Conservation (phyloP, 1,139 yeast species). For the Kazachstania sp. region DNA sequence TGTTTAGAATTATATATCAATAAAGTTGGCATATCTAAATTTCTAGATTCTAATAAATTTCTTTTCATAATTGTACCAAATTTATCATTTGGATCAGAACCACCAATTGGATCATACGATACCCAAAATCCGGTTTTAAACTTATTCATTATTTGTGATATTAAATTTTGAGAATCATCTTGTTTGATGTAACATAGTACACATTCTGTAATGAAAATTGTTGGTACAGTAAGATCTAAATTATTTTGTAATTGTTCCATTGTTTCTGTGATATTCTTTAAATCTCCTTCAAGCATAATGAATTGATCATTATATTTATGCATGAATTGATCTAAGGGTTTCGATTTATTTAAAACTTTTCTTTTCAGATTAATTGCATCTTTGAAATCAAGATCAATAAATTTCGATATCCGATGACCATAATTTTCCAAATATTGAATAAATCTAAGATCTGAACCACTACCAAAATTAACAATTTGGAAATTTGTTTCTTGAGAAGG, state of each 20-base stretch:
- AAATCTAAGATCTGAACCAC: slow-evolving; percentile 88
- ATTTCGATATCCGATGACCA: slow-evolving; percentile 32
- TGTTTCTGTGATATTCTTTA: slow-evolving; percentile 14
- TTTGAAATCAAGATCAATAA: slow-evolving; percentile 71
- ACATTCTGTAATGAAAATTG: slow-evolving; percentile 78
- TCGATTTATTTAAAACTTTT: slow-evolving; percentile 30
- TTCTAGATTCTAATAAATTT: slow-evolving; percentile 56
- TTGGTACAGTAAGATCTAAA: slow-evolving; percentile 43
- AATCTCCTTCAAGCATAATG: background rate
- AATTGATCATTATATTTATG: slow-evolving; percentile 10
- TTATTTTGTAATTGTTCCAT: slow-evolving; percentile 11
- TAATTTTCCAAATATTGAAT: slow-evolving; percentile 20
- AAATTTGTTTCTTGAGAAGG: slow-evolving; percentile 18
- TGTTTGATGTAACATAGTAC: slow-evolving; percentile 75
- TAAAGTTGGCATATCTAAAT: slow-evolving; percentile 63
- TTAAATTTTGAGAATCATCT: slow-evolving; percentile 43
- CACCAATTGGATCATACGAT: slow-evolving; percentile 80
- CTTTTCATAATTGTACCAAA: slow-evolving; percentile 79
- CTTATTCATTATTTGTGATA: slow-evolving; percentile 34
- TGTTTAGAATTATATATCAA: slow-evolving; percentile 42
- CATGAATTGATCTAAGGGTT: background rate
- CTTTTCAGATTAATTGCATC: slow-evolving; percentile 55
- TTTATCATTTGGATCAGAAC: slow-evolving; percentile 44
- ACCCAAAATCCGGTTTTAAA: slow-evolving; percentile 38
- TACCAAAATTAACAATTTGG: slow-evolving; percentile 78